Evolutionary conservation across 1,139 yeast species (phyloP), one percentile per base, ranked within the genome.

Genomic region (Pichiaceae sp.): DNA sequence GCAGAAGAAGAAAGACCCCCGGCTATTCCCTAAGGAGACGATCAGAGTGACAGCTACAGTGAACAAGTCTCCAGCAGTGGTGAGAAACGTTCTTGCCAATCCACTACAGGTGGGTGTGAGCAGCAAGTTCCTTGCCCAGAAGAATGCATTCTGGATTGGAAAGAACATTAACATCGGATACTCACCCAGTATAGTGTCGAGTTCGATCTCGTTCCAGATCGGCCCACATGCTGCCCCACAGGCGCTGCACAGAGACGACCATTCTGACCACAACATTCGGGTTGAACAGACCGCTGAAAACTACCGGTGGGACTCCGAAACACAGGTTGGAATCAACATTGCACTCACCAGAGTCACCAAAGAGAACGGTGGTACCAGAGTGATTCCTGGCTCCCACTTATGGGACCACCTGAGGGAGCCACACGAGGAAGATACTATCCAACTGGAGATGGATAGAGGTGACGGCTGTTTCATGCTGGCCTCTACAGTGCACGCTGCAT

Each of bases 391-490:
- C 1, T 50, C 56, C 9, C 58, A 53, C 35, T 38, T 50, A 17
- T 51, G 55, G 53, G 59, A 54, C 32, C 55, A 50, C 32, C 47
- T 44, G 19, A 47, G 57, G 30, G 39, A 47, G 16, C 60, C 60
- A 3, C 34, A 38, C 9, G 46, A 49, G 14, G 49, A 50, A n/a
- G 48, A 52, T 18, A 45, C 47, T 31, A 36, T 48, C 17, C 46
- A 53, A 28, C 53, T 50, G 17, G 60, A 55, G 37, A 36, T 56
- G 35, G 55, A 54, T 17, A 44, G 46, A 27, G 61, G 61, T 25
- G 61, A 56, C 39, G 51, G 51, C 11, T 51, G 53, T 31, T 53
- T 56, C 38, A 52, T 56, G 57, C 43, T 56, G 26, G 59, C 49
- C 5, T 53, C 60, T 1, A 44, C 52, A 28, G 43, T 48, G 34